Evolutionary conservation across 1,284 basidiomycete genomes (phyloP).

Genomic region (Cryptococcus neoformans): DNA sequence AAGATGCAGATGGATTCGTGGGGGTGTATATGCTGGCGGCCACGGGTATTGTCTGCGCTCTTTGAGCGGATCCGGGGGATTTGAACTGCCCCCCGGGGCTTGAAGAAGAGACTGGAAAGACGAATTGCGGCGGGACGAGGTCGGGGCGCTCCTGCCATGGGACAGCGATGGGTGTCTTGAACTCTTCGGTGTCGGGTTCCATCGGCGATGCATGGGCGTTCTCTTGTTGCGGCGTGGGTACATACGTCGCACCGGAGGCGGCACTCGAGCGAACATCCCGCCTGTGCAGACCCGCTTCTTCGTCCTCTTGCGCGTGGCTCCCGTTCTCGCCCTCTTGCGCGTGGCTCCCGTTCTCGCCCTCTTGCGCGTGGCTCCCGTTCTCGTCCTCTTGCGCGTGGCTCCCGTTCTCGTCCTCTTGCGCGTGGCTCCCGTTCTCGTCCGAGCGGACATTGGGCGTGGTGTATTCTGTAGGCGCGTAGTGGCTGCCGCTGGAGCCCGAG

Average conservation of each 20-base stretch:
- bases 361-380: too few species aligned
- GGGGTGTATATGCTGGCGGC: slow-evolving; percentile 7
- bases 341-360: too few species aligned
- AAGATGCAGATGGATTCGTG: neutral
- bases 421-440: neutral
- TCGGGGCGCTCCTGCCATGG: slow-evolving; percentile 13
- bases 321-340: neutral
- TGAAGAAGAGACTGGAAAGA: neutral
- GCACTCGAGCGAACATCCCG: slow-evolving; percentile 13
- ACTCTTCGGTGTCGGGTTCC: neutral
- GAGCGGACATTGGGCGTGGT: neutral
- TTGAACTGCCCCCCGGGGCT: neutral
- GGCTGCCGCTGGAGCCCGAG: slow-evolving; percentile 5
- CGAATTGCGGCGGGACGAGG: slow-evolving; percentile 3
- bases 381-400: neutral
- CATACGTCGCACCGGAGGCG: slow-evolving; percentile 15
- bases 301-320: neutral
- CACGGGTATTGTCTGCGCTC: neutral
- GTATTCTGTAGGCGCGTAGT: slow-evolving; percentile 7
- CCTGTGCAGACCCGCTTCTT: neutral
- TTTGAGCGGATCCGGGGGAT: neutral
- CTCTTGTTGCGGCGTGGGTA: neutral
- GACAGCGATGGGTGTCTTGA: slow-evolving; percentile 17
- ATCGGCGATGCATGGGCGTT: neutral
- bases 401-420: neutral